Conservation (phyloP, 2,329 filamentous ascomycete species). For the Stagonosporopsis cucurbitacearum region DNA sequence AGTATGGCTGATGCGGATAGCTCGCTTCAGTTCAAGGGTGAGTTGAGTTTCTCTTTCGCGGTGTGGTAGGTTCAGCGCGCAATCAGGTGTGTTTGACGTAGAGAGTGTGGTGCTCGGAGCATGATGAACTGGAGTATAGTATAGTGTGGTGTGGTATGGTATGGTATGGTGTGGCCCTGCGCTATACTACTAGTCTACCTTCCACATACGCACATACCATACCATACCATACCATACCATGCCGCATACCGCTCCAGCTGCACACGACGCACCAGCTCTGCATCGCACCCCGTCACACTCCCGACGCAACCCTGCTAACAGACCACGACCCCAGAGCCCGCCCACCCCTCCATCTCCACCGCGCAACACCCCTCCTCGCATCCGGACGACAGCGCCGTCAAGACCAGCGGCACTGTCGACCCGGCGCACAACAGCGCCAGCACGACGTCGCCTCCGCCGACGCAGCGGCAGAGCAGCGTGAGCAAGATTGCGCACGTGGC, state of each 20-base stretch:
- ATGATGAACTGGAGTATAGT: no score
- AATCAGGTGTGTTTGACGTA: neutral
- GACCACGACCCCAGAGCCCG: neutral
- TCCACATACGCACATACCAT: no score
- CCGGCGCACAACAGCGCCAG: neutral
- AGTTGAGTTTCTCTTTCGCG: neutral
- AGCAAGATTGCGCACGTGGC: slow-evolving; percentile 11
- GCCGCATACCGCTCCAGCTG: neutral
- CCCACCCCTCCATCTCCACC: slow-evolving; percentile 1
- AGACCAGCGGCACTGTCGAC: neutral
- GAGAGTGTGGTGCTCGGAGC: slow-evolving; percentile 1
- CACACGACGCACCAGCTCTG: neutral
- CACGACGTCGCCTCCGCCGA: neutral
- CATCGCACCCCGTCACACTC: neutral
- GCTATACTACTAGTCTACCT: no score
- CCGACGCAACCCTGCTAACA: neutral
- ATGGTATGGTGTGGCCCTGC: no score
- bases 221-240: no score
- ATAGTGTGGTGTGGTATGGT: no score
- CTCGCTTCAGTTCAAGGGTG: slow-evolving; percentile 13
- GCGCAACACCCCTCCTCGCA: neutral
- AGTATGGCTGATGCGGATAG: slow-evolving; percentile 4
- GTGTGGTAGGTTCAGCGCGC: no score
- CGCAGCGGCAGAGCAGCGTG: slow-evolving; percentile 7
- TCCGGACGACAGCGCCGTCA: neutral